These are phyloP conservation scores for Magnusiomyces paraingens DNA, from an alignment of 1,139 yeast species.

Conservation along the genomic window DNA sequence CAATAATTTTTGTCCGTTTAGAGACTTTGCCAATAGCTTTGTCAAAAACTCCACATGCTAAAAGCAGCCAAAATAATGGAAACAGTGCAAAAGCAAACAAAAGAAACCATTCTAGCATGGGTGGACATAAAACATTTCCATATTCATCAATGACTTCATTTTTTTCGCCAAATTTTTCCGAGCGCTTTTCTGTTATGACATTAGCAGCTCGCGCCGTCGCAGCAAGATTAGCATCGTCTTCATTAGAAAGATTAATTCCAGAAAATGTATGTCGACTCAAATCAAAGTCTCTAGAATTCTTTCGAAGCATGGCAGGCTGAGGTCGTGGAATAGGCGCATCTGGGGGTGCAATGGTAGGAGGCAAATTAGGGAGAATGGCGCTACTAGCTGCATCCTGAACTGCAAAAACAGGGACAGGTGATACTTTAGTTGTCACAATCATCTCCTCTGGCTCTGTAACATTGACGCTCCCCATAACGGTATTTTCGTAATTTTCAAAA, in stretches of 20 bases:
- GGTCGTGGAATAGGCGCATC: neutral
- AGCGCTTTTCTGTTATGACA: neutral
- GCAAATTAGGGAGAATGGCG: neutral
- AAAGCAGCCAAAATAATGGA: slow-evolving; percentile 16
- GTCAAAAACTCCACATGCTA: slow-evolving; percentile 15
- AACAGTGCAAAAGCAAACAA: slow-evolving; percentile 10
- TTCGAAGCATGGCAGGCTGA: neutral
- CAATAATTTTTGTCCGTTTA: slow-evolving; percentile 9
- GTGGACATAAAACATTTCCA: slow-evolving; percentile 9
- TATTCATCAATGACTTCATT: neutral
- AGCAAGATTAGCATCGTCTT: slow-evolving; percentile 3
- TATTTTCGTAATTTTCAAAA: neutral
- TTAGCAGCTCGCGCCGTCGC: slow-evolving; percentile 5
- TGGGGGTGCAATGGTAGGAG: neutral
- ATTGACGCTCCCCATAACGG: neutral
- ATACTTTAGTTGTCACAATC: neutral
- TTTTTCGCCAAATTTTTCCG: neutral
- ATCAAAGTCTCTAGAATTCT: neutral
- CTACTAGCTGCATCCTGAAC: neutral
- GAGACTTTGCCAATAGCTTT: slow-evolving; percentile 12
- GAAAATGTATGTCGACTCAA: neutral
- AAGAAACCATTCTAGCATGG: slow-evolving; percentile 10
- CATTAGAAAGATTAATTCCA: neutral
- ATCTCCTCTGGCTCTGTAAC: neutral
- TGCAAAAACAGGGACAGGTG: neutral